Conservation (phyloP, 371 early-diverging fungal genomes). For the Funneliformis caledonium region DNA sequence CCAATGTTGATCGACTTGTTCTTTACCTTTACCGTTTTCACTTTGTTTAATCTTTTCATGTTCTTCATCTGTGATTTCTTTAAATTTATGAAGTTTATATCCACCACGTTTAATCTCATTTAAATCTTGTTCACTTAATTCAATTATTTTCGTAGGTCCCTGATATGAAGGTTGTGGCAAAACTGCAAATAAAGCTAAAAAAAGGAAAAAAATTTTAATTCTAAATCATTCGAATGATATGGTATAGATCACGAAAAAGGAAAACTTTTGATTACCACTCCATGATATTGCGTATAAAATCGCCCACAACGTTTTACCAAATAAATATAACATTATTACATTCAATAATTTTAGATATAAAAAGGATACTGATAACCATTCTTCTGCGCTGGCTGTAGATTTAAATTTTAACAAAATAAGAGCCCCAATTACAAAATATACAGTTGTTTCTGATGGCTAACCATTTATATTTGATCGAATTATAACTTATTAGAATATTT, state of each 20-base stretch:
- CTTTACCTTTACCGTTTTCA: conserved; percentile 14
- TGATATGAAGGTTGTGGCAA: conserved; percentile 34
- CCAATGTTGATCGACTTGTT: conserved; percentile 28
- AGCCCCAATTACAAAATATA: neutral
- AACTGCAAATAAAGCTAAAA: conserved; percentile 20
- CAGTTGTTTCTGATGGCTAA: conserved; percentile 28
- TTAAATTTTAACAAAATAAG: conserved; percentile 32
- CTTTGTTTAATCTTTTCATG: neutral
- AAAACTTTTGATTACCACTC: conserved; percentile 10
- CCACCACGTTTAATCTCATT: neutral
- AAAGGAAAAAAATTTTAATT: neutral
- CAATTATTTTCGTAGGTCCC: conserved; percentile 18
- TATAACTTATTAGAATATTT: neutral
- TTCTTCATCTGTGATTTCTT: neutral
- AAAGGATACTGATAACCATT: conserved; percentile 32
- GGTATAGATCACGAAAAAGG: neutral
- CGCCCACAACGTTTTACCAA: conserved; percentile 9
- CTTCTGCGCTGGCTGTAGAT: conserved; percentile 24
- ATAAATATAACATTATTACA: conserved; percentile 30
- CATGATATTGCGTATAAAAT: conserved; percentile 15
- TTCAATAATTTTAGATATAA: conserved; percentile 29
- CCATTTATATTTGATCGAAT: neutral
- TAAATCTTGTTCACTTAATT: conserved; percentile 15
- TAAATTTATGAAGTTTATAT: neutral
- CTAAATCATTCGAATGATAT: neutral